Base-by-base conservation (phyloP, 2,329 filamentous ascomycete species). In the Didymella pomorum region DNA sequence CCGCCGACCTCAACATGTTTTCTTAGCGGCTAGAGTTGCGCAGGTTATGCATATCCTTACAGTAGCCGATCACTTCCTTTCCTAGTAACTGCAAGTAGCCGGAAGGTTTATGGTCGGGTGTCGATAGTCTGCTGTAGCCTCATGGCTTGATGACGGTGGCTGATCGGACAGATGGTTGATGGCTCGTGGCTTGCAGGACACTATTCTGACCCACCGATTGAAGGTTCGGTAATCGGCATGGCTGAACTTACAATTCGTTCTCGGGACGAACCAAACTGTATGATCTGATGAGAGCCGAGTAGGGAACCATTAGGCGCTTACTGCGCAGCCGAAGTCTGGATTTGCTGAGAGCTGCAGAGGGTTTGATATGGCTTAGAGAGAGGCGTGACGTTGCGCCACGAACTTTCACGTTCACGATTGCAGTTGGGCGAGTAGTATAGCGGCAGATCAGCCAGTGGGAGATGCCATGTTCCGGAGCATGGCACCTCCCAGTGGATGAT, bases 1-100 rank as follows among this genome's bases (percentile, higher is more conserved):
- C 52, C 39, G 52, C 45, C 45, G 12, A 31, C 25, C 53, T 50
- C 53, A 56, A 44, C 46, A 56, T 16, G n/a, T 37, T 31, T 28
- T 3, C 11, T 50, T 31, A 26, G 53, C 18, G 26, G 41, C 29
- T 33, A 10, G 9, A 26, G 10, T 26, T 2, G 10, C 20, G 41
- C 50, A 39, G 21, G 41, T 12, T 16, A 31, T 52, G 42, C 42
- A 37, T 4, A 20, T 18, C 44, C 28, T 35, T 25, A 35, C 44
- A 10, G 18, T 47, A 35, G 44, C 29, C 21, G 16, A n/a, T 41
- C 12, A 9, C 8, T 20, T 41, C 18, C 10, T 23, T 21, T 4
- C 12, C 37, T 41, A 41, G 20, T 23, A 41, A 4, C 20, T 21
- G 41, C 41, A 43, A 43, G 41, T n/a, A 43, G 14, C 41, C 21